Evolutionary conservation across 768 basidiomycete species (phyloP), one percentile per base, ranked within the genome.

Genomic region (Psilocybe subaeruginosa): DNA sequence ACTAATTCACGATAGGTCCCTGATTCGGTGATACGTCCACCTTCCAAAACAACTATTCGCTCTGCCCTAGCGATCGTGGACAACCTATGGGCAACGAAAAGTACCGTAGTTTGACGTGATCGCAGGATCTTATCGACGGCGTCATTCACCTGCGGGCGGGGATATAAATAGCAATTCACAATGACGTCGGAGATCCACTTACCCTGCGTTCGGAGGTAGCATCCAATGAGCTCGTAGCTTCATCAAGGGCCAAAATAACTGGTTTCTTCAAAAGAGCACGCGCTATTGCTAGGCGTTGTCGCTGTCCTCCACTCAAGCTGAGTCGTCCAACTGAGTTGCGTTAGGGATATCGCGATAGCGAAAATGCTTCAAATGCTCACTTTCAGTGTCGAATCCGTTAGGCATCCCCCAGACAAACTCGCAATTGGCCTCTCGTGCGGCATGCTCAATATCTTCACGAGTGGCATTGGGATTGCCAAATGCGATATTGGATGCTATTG

Each of bases 401-500:
- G 96, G 95, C 82, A 99, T 87, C 14, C 91, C 89, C 91, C 94
- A 93, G 5, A 98, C 88, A 70, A 97, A 99, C 68, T 97, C 95
- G 74, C 96, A 98, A 66, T 98, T 97, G 2, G 97, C 97, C 61
- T 93, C 85, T 17, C 91, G 81, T 0, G 95, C 96, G 0, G 94
- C 96, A 30, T 87, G 78, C 72, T 97, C 93, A 19, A 98, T 92
- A 61, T 97, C 86, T 65, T 88, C 87, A 19, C 91, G 82, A 0
- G 93, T 92, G 0, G 87, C 92, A 17, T 82, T 76, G 8, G 85
- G 81, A 52, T 89, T 84, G 2, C 96, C 96, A 68, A 92, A 98
- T 0, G 95, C 90, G 63, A 97, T 99, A 68, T 99, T 99, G 1
- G 92, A 91, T 2, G 94, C 94, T 54, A 98, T 96, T 0, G 95